Evolutionary conservation across 306 rosid genomes (phyloP).

Genomic region (Fragaria ananassa): DNA sequence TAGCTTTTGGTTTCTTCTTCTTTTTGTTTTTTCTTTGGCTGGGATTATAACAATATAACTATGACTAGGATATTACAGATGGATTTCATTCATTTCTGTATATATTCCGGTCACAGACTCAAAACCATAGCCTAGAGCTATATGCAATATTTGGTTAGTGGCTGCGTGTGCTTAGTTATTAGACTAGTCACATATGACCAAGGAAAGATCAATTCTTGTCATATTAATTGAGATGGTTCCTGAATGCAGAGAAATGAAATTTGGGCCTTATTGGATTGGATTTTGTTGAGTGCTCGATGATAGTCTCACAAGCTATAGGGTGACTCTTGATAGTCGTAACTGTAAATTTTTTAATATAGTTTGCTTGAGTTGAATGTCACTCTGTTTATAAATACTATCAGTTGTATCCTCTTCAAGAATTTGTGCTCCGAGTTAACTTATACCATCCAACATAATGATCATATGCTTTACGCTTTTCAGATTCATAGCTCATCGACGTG

Average conservation of each 20-base stretch:
- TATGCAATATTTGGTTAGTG: too few relatives aligned
- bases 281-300: neutral
- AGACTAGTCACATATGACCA: neutral
- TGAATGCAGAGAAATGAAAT: neutral
- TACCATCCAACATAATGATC: neutral
- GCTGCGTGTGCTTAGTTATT: neutral
- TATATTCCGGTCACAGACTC: too few relatives aligned
- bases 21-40: neutral
- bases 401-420: neutral
- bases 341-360: neutral
- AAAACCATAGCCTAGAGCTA: neutral
- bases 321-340: neutral
- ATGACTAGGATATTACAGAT: too few relatives aligned
- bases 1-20: too few relatives aligned
- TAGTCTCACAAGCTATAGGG: neutral
- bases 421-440: neutral
- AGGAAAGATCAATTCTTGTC: neutral
- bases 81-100: neutral
- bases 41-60: neutral
- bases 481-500: constrained; percentile 65
- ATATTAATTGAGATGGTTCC: neutral
- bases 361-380: neutral
- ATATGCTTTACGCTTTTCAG: constrained; percentile 25
- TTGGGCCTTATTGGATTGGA: neutral
- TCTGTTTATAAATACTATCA: neutral